These are phyloP conservation scores for Rosa multiflora DNA, from an alignment of 306 rosid genomes.

Conservation along the genomic window DNA sequence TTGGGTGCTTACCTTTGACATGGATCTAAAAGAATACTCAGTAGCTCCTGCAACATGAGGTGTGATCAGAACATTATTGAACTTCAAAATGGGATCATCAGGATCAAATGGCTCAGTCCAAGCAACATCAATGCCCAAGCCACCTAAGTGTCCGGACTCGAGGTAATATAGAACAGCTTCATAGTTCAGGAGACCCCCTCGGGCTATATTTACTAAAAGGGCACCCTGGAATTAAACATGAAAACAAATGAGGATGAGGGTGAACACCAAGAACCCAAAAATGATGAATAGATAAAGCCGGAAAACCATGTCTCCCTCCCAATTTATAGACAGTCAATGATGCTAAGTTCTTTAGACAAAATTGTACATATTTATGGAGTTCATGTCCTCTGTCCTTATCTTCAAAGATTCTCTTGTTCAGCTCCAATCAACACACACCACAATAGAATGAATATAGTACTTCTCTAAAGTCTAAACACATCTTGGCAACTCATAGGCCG, in stretches of 20 bases:
- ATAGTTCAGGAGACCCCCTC: conserved; percentile 70
- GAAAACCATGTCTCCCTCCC: background rate
- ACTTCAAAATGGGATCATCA: conserved; percentile 61
- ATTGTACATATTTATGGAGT: no score
- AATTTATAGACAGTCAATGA: background rate
- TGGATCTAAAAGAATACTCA: conserved; percentile 69
- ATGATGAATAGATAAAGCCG: background rate
- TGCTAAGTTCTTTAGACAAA: background rate
- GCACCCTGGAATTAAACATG: conserved; percentile 57
- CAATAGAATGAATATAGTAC: no score
- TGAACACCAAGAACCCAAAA: background rate
- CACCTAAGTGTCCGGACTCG: conserved; percentile 72
- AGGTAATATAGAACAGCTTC: conserved; percentile 56
- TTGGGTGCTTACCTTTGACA: conserved; percentile 67
- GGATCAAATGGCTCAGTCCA: conserved; percentile 93
- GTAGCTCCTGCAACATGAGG: conserved; percentile 94
- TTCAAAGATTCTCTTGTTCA: no score
- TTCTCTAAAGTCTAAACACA: no score
- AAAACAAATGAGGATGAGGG: background rate
- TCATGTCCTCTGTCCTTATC: no score
- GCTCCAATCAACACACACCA: no score
- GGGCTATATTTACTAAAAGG: conserved; percentile 72
- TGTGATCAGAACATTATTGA: conserved; percentile 69
- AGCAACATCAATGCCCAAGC: conserved; percentile 85
- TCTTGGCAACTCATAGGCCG: no score